Percentiles rank a stretch among this genome's conserved stretches.
phyloP scores from a whole-genome alignment of 2,329 filamentous ascomycete genomes.

The Trichophyton schoenleinii region DNA sequence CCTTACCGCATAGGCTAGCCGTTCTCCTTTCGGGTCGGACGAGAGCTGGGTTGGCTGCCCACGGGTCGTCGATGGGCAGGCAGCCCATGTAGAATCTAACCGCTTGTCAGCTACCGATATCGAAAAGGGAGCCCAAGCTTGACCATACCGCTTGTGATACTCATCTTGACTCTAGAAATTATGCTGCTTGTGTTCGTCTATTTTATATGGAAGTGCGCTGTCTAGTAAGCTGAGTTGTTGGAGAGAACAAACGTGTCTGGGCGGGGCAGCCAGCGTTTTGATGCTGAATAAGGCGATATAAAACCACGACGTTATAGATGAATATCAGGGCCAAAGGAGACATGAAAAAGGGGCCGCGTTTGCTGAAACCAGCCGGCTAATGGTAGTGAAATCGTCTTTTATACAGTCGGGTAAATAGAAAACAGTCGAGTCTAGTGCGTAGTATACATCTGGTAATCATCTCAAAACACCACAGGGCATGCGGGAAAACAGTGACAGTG shows the following conservation, averaged over 20 bases:
- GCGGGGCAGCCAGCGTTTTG: background rate
- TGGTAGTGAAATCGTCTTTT: background rate
- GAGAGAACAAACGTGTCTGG: background rate
- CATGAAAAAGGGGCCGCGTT: background rate
- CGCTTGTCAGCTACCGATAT: conserved; percentile 12
- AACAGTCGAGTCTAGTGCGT: background rate
- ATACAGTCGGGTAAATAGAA: background rate
- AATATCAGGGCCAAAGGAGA: background rate
- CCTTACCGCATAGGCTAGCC: conserved; percentile 76
- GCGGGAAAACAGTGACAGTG: background rate
- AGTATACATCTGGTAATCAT: conserved; percentile 2
- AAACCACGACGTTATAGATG: background rate
- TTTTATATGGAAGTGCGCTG: background rate
- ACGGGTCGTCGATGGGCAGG: conserved; percentile 68
- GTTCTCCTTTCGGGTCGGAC: conserved; percentile 75
- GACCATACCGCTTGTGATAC: conserved; percentile 32
- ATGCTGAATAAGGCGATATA: background rate
- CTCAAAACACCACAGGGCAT: background rate
- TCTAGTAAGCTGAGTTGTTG: background rate
- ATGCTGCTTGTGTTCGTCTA: background rate
- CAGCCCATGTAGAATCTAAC: conserved; percentile 64
- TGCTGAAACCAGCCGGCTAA: background rate
- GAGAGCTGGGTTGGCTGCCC: conserved; percentile 84
- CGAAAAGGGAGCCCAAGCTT: background rate
- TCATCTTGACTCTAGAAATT: conserved; percentile 21